phyloP scores from a whole-genome alignment of 768 basidiomycete genomes.

The Lentinus tigrinus region DNA sequence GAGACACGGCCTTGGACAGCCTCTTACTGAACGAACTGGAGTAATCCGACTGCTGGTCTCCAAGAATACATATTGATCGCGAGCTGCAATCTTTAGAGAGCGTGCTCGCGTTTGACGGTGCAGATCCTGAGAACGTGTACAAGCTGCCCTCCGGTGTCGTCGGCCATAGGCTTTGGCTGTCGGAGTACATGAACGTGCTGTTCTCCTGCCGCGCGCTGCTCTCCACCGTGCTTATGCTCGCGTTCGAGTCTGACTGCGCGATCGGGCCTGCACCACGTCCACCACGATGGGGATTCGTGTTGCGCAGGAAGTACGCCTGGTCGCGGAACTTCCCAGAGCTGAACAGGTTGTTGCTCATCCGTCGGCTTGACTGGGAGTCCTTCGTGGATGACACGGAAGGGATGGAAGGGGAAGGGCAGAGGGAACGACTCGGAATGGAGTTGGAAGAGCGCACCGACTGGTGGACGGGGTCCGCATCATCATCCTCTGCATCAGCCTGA shows the following conservation, averaged over 20 bases:
- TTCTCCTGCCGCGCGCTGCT: slow-evolving; percentile 41
- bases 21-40: slow-evolving; percentile 30
- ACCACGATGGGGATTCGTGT: slow-evolving; percentile 42
- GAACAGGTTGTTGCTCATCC: slow-evolving; percentile 86
- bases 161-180: slow-evolving; percentile 48
- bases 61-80: slow-evolving; percentile 41
- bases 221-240: slow-evolving; percentile 37
- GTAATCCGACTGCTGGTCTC: slow-evolving; percentile 20
- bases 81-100: slow-evolving; percentile 20
- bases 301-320: slow-evolving; percentile 63
- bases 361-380: slow-evolving; percentile 52
- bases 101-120: slow-evolving; percentile 35
- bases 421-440: slow-evolving; percentile 36
- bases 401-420: slow-evolving; percentile 23
- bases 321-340: slow-evolving; percentile 79
- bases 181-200: slow-evolving; percentile 44
- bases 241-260: slow-evolving; percentile 44
- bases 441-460: slow-evolving; percentile 29
- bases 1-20: slow-evolving; percentile 51
- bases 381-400: slow-evolving; percentile 34
- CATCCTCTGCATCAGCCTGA: slow-evolving; percentile 10
- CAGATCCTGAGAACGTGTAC: slow-evolving; percentile 36
- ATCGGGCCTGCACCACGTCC: slow-evolving; percentile 31
- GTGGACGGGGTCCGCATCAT: slow-evolving; percentile 10
- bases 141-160: slow-evolving; percentile 54